Conservation (phyloP, 495 filamentous ascomycete genomes). For the Penicillium crystallinum region DNA sequence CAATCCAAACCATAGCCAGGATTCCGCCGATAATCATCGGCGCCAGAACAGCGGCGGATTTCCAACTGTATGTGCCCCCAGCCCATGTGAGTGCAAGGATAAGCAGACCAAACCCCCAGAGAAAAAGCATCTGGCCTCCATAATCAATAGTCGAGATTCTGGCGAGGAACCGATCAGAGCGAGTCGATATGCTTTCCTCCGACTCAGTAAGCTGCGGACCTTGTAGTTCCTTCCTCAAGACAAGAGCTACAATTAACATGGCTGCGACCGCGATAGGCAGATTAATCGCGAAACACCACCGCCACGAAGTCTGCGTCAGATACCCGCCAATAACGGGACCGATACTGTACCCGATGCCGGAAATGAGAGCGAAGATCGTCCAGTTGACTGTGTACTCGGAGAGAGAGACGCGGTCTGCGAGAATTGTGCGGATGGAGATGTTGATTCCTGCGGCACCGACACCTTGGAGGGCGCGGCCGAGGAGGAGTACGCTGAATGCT, state of each 20-base stretch:
- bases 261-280: constrained; percentile 26
- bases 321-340: constrained; percentile 52
- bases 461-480: constrained; percentile 56
- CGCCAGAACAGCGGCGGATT: constrained; percentile 43
- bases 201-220: constrained; percentile 17
- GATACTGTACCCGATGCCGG: constrained; percentile 46
- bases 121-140: constrained; percentile 51
- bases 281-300: constrained; percentile 54
- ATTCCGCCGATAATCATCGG: constrained; percentile 47
- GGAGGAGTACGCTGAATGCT: constrained; percentile 47
- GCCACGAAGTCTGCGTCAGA: constrained; percentile 39
- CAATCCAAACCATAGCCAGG: constrained; percentile 41
- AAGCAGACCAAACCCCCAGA: constrained; percentile 53
- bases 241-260: constrained; percentile 23
- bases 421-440: constrained; percentile 49
- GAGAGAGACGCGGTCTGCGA: constrained; percentile 53
- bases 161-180: constrained; percentile 15
- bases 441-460: constrained; percentile 49
- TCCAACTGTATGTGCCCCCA: constrained; percentile 53
- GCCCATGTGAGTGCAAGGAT: constrained; percentile 57
- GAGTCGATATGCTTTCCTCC: not conserved
- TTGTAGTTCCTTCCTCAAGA: constrained; percentile 30
- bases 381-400: constrained; percentile 55
- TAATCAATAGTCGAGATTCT: constrained; percentile 50
- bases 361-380: constrained; percentile 48